Base-by-base conservation (phyloP, 2,329 filamentous ascomycete genomes). In the Sarocladium kiliense region DNA sequence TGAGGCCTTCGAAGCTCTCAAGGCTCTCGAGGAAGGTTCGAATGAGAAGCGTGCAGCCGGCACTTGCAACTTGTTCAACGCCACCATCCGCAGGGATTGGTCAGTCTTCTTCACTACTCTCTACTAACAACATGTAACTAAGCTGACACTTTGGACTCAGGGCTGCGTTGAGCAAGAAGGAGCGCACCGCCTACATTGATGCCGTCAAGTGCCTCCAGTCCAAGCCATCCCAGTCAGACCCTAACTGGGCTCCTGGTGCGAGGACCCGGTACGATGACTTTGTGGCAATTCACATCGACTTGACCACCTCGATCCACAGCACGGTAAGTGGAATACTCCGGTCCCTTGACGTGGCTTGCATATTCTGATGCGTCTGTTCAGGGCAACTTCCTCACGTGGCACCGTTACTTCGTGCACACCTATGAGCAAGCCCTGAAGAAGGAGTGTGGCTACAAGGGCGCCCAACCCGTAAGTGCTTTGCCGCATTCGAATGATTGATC, bases 391-490 rank as follows among this genome's bases (percentile, higher is more conserved):
- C 62, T 75, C 50, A 67, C 69, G 12, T 76, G 72, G 73, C 73
- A 76, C 58, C 65, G 73, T 16, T 72, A 71, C 60, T 75, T 70
- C 57, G 59, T 66, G 4, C 68, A 64, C 57, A 55, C 65, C 1
- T 74, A 69, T 56, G 71, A 75, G 58, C 61, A 66, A 14, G 69
- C 65, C 3, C 61, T 74, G 45, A 64, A 65, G 23, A 61, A 66
- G 1, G 73, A 76, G 59, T 76, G 73, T 57, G 69, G 66, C 3
- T 76, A 74, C 59, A 64, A 56, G 6, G 69, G 69, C 11, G 63
- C 61, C 53, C 69, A 71, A 36, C 69, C 69, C 3, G 62, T 63
- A 55, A 55, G 55, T 53, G 26, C 10, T n/a, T 32, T 27, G 23
- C 12, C 25, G 4, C 25, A 27, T 25, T 44, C 36, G 19, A 6